A percentile compares a stretch with the other conserved stretches of the same genome.
Evolutionary conservation across 2,329 filamentous ascomycete species (phyloP).

Genomic region (Teratosphaeria nubilosa): DNA sequence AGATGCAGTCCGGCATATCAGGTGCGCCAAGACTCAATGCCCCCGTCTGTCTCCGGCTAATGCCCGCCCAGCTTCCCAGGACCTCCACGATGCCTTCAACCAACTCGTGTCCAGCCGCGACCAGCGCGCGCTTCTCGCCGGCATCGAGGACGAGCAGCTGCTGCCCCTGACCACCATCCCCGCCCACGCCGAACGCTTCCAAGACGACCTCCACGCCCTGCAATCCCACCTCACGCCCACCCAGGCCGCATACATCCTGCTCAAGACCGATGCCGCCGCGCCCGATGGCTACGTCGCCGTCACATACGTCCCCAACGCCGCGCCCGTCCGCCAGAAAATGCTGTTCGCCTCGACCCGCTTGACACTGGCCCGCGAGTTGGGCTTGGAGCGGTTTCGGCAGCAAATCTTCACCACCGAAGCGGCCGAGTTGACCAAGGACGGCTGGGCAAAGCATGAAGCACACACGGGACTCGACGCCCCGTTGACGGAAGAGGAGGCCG

Average conservation of each 20-base stretch:
- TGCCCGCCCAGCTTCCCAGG: conserved; percentile 54
- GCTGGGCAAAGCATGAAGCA: conserved; percentile 63
- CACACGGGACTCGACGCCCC: conserved; percentile 55
- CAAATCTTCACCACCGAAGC: conserved; percentile 62
- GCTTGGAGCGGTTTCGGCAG: conserved; percentile 68
- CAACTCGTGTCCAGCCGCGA: conserved; percentile 51
- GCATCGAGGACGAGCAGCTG: conserved; percentile 60
- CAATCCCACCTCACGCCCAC: conserved; percentile 54
- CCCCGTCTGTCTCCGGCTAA: neutral
- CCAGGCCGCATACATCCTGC: conserved; percentile 62
- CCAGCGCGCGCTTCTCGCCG: conserved; percentile 61
- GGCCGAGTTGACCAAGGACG: conserved; percentile 57
- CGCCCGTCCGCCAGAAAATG: conserved; percentile 78
- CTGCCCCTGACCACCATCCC: conserved; percentile 49
- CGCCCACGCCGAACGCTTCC: conserved; percentile 44
- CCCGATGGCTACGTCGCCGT: conserved; percentile 51
- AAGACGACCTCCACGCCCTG: conserved; percentile 53
- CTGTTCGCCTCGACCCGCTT: conserved; percentile 70
- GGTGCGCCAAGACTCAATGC: conserved; percentile 36
- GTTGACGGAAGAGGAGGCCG: conserved; percentile 67
- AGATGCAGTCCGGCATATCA: conserved; percentile 71
- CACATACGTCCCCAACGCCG: conserved; percentile 69
- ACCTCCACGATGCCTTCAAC: conserved; percentile 66
- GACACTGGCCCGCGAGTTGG: conserved; percentile 65
- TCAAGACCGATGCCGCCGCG: conserved; percentile 52